These are phyloP conservation scores for Letharia columbiana DNA, from an alignment of 495 filamentous ascomycete species.

Conservation along the genomic window DNA sequence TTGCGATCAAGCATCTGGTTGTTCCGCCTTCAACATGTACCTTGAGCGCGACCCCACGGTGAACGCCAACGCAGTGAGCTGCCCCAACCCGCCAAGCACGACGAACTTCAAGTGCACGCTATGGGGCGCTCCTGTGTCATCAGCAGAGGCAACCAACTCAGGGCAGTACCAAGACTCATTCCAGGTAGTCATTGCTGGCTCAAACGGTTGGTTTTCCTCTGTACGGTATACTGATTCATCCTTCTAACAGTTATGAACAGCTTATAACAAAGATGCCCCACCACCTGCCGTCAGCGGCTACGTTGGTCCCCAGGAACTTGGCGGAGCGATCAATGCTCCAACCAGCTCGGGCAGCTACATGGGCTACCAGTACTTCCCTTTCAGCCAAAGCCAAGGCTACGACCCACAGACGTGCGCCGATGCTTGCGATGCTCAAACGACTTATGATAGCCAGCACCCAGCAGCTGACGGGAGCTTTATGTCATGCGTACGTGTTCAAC, in stretches of 20 bases:
- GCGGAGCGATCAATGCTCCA: conserved; percentile 38
- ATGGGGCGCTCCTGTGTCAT: conserved; percentile 35
- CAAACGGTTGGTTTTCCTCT: conserved; percentile 25
- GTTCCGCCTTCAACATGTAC: conserved; percentile 41
- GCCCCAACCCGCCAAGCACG: conserved; percentile 38
- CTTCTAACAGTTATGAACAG: background rate
- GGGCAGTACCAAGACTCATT: conserved; percentile 36
- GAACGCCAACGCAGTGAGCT: conserved; percentile 27
- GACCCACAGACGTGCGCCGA: conserved; percentile 35
- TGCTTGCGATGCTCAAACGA: conserved; percentile 35
- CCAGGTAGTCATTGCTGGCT: conserved; percentile 38
- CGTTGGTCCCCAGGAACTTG: conserved; percentile 26
- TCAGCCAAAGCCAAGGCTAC: conserved; percentile 28
- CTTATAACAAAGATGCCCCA: conserved; percentile 30
- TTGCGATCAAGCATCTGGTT: conserved; percentile 29
- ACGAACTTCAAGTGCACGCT: conserved; percentile 48
- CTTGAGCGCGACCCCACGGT: conserved; percentile 41
- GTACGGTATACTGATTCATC: background rate
- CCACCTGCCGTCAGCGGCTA: conserved; percentile 30
- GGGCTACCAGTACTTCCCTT: conserved; percentile 35
- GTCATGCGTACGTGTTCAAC: conserved; percentile 13
- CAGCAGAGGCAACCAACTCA: conserved; percentile 30
- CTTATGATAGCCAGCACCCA: conserved; percentile 31
- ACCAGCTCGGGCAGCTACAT: conserved; percentile 32
- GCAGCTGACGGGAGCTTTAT: conserved; percentile 25